Evolutionary conservation across 768 basidiomycete genomes (phyloP), one percentile per base, ranked within the genome.

Genomic region (Tephrocybe sp.): DNA sequence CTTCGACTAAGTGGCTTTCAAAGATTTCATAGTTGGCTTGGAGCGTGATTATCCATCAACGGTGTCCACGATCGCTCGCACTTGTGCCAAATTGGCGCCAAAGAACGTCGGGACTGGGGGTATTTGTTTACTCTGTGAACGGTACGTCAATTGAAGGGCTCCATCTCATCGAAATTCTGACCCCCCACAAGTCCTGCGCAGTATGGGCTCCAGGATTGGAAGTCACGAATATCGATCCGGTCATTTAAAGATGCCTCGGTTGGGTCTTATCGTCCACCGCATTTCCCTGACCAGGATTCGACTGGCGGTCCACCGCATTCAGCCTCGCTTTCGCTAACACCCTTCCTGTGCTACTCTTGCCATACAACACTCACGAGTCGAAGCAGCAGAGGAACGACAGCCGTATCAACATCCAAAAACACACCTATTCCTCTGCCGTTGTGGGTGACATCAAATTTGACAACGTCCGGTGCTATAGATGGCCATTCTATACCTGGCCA

Each of bases 1-100:
- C 25, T 18, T 24, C 15, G 18, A 48, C 30, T 24, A 14, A 33
- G 15, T 15, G 34, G 34, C 7, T 42, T 32, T 10, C n/a, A 10
- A 50, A 91, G 91, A 85, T 63, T 93, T 93, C 58, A 88, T 93
- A 50, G 68, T 86, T 17, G 85, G 89, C 2, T 63, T 93, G 24
- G 91, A 93, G 67, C 81, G 77, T 45, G 85, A 92, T 64, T 93
- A 87, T 64, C 91, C 91, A 3, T 90, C 90, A 0, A 93, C 91
- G 0, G 91, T 93, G 10, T 91, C 89, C 7, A 84, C 91, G 0
- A 88, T 93, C 44, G 83, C 83, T 20, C 80, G 87, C 30, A 93
- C 91, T 1, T 90, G 88, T 60, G 83, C 77, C 4, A 93, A 93
- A 66, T 67, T 93, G 23, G 76, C 83, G 8, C 83, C 91, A 0